Evolutionary conservation across 1,139 yeast species (phyloP).

Genomic region (Saccharomyces hybrid): DNA sequence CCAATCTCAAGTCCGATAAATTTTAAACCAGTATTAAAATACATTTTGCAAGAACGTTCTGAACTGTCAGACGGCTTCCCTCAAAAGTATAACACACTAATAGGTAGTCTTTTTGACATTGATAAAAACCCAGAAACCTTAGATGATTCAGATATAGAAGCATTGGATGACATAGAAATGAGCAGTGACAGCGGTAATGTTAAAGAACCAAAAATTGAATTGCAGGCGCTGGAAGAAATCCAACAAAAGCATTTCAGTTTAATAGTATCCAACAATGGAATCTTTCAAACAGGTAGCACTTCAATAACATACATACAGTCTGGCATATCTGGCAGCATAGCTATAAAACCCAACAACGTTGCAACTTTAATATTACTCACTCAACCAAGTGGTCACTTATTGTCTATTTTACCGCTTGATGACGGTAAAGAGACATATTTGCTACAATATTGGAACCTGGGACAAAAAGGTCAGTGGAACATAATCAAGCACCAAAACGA

Average conservation of each 20-base stretch:
- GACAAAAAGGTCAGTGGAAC: conserved; percentile 15
- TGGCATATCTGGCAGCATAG: conserved; percentile 12
- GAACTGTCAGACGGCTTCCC: background rate
- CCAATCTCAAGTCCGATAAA: background rate
- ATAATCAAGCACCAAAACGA: conserved; percentile 11
- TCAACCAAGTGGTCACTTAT: conserved; percentile 13
- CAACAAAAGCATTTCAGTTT: conserved; percentile 2
- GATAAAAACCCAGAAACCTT: conserved; percentile 12
- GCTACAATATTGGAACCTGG: conserved; percentile 16
- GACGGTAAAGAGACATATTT: conserved; percentile 3
- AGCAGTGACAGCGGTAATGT: background rate
- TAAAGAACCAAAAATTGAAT: background rate
- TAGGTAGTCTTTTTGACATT: background rate
- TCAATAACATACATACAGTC: conserved; percentile 2
- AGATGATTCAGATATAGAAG: conserved; percentile 19
- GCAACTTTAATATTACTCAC: conserved; percentile 12
- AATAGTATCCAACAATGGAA: conserved; percentile 10
- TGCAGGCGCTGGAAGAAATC: background rate
- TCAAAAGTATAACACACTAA: background rate
- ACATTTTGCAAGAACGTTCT: background rate
- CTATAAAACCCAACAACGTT: conserved; percentile 3
- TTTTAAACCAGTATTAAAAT: background rate
- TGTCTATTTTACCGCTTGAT: conserved; percentile 11
- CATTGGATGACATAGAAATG: conserved; percentile 5
- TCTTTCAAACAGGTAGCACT: conserved; percentile 8